Evolutionary conservation across 1,284 basidiomycete species (phyloP).

Genomic region (Leccinum pallidistipes): DNA sequence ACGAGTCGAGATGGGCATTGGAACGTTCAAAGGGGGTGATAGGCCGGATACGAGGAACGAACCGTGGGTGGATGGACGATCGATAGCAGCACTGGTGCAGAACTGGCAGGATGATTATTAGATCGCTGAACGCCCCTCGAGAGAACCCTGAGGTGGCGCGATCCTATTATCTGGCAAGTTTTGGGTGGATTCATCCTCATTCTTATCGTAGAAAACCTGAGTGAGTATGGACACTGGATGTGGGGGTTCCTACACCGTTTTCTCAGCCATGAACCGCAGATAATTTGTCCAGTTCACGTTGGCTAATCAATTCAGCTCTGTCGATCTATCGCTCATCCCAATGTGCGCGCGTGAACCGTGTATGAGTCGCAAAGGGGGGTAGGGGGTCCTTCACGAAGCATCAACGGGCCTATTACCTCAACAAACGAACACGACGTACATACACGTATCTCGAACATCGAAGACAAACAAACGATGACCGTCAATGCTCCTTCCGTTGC

Average conservation of each 20-base stretch:
- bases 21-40: background rate
- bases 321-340: background rate
- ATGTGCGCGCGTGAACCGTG: background rate
- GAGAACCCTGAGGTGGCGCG: background rate
- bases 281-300: background rate
- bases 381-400: background rate
- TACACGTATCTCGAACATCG: background rate
- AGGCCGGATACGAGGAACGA: background rate
- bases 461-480: slow-evolving; percentile 8
- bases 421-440: background rate
- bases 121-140: background rate
- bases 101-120: background rate
- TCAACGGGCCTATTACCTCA: background rate
- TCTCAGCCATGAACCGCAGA: background rate
- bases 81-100: background rate
- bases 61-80: background rate
- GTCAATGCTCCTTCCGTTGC: slow-evolving; percentile 26
- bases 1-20: background rate
- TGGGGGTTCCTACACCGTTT: background rate
- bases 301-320: background rate
- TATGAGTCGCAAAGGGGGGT: background rate
- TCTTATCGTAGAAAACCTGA: background rate
- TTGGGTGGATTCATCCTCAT: background rate
- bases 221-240: background rate
- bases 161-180: background rate